phyloP scores from a whole-genome alignment of 352 stramenopile genomes.

The Globisporangium radiosum region DNA sequence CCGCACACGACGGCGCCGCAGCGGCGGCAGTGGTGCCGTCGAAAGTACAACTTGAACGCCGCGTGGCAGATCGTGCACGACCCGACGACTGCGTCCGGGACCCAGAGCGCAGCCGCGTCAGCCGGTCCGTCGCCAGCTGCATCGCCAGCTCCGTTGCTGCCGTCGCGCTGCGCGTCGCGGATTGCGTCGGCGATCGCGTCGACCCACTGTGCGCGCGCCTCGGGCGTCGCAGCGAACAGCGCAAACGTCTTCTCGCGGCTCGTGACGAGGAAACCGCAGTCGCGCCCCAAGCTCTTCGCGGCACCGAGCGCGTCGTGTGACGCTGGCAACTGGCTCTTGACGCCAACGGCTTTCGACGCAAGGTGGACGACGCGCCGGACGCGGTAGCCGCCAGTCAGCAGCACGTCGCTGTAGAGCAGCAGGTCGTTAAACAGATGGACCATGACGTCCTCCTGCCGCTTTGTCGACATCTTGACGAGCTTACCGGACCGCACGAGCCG shows the following conservation, averaged over 20 bases:
- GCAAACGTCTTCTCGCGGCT: conserved; percentile 83
- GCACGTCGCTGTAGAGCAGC: conserved; percentile 71
- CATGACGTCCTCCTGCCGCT: conserved; percentile 74
- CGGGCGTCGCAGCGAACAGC: conserved; percentile 49
- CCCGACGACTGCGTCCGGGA: conserved; percentile 61
- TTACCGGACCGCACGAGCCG: conserved; percentile 57
- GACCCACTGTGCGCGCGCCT: conserved; percentile 50
- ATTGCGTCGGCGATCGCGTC: conserved; percentile 47
- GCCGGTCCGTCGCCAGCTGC: conserved; percentile 29
- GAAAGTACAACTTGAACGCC: conserved; percentile 72
- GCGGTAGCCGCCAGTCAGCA: conserved; percentile 69
- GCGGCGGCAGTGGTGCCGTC: conserved; percentile 71
- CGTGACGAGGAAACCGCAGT: conserved; percentile 71
- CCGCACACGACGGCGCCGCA: conserved; percentile 77
- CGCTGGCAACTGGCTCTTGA: conserved; percentile 48
- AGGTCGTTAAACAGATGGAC: conserved; percentile 86
- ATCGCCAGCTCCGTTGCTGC: conserved; percentile 20
- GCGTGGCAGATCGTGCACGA: conserved; percentile 62
- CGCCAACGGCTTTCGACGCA: conserved; percentile 60
- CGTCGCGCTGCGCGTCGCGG: conserved; percentile 35
- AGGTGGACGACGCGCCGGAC: conserved; percentile 67
- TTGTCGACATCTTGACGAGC: conserved; percentile 80
- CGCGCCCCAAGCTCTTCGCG: conserved; percentile 28
- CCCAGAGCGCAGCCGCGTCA: conserved; percentile 66
- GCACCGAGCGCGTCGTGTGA: conserved; percentile 48